Evolutionary conservation across 306 rosid genomes (phyloP), one percentile per base, ranked within the genome.

Genomic region (Amphicarpaea edgeworthii): DNA sequence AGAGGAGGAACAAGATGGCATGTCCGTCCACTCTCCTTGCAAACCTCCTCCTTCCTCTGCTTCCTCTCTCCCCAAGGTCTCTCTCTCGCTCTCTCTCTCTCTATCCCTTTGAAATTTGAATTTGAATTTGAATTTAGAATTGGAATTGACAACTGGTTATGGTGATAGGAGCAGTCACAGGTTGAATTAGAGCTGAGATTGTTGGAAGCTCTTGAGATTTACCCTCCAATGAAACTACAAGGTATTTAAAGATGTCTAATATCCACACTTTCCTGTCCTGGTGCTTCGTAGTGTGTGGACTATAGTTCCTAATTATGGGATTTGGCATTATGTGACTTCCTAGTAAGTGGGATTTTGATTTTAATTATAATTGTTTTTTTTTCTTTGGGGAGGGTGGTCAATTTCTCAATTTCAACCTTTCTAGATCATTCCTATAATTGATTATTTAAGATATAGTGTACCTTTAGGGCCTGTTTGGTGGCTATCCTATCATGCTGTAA

Each of bases 1-100:
- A 64, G 98, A 96, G 40, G 99, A 96, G 82, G 97, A 96, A 24
- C 98, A 90, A 81, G 99, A 96, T 78, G 99, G 91, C 72, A 84
- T 88, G 86, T 96, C 98, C 40, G 97, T 90, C 37, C 99, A 96
- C 53, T 96, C 98, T 81, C 98, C 99, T 4, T 96, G 99, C 90
- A 96, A 96, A 77, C 93, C 96, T 76, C 97, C 91, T 28, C 98
- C 96, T 76, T 96, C 99, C 64, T 92, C 99, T 46, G 93, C 93
- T 87, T 92, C 99, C 55, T 92, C 97, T 82, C 91, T 92, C 66
- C 85, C 89, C 60, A 96, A 92, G 96, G 97, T 86, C 17, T 82
- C 57, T 76, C 73, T 71, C 49, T 80, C 45, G 74, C 55, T 78
- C 70, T 83, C 41, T 80, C 7, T 82, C 32, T 28, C 32, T n/a